A percentile compares a stretch with the other conserved stretches of the same genome.
Evolutionary conservation across 2,329 filamentous ascomycete genomes (phyloP).

Genomic region (Trichoderma sp.): DNA sequence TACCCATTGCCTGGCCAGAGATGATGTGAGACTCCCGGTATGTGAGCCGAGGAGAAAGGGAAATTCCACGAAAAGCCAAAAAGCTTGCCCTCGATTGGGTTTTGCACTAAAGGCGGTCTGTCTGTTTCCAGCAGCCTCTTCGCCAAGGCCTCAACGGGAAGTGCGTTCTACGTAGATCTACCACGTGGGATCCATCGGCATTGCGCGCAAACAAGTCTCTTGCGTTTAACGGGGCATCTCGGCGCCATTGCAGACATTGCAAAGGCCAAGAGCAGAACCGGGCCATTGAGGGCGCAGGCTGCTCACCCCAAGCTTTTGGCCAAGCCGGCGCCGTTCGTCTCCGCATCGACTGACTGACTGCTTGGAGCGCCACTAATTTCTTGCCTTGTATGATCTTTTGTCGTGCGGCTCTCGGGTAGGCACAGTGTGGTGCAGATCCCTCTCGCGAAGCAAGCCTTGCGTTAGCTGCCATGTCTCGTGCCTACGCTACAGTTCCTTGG

Average conservation of each 20-base stretch:
- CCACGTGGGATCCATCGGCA: constrained; percentile 22
- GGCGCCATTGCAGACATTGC: not conserved
- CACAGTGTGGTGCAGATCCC: not conserved
- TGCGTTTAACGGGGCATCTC: constrained; percentile 16
- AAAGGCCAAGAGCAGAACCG: not conserved
- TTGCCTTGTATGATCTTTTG: not conserved
- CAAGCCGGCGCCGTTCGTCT: constrained; percentile 17
- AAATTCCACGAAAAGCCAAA: not conserved
- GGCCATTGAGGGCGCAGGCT: constrained; percentile 11
- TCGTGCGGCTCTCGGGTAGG: not conserved
- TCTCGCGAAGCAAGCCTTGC: not conserved
- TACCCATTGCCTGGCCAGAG: not conserved
- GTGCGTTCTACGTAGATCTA: constrained; percentile 18
- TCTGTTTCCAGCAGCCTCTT: not conserved
- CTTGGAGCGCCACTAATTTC: not conserved
- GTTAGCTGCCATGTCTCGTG: not conserved
- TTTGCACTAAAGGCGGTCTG: not conserved
- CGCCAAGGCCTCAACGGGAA: constrained; percentile 4
- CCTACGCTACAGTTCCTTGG: not conserved
- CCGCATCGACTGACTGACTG: not conserved
- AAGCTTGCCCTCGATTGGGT: not conserved
- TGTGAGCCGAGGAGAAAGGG: not conserved
- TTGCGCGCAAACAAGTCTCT: constrained; percentile 4
- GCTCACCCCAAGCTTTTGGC: constrained; percentile 5
- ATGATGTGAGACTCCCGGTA: not conserved